Percentiles rank a stretch among this genome's conserved stretches.
Evolutionary conservation across 768 basidiomycete genomes (phyloP).

Genomic region (Lactarius hatsudake): DNA sequence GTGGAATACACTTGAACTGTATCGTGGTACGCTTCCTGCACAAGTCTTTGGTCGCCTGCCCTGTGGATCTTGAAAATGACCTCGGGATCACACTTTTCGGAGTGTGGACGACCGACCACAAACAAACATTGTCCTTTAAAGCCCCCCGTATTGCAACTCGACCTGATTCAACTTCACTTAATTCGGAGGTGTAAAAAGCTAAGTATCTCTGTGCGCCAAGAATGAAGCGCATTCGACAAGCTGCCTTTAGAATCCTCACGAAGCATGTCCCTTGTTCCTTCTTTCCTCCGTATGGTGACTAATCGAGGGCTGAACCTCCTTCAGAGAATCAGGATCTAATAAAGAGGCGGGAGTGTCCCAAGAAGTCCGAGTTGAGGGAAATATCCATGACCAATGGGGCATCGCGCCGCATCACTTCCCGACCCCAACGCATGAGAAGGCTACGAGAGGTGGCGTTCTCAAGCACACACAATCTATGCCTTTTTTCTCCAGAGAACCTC

Average conservation of each 20-base stretch:
- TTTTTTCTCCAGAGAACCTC: constrained; percentile 1
- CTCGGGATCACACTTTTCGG: background rate
- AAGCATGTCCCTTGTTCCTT: constrained; percentile 1
- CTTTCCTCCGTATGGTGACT: background rate
- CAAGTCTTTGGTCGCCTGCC: background rate
- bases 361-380: background rate
- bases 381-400: constrained; percentile 16
- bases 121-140: constrained; percentile 2
- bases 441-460: background rate
- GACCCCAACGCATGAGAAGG: background rate
- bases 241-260: constrained; percentile 2
- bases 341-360: background rate
- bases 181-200: background rate
- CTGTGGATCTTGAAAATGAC: constrained; percentile 9
- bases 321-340: constrained; percentile 12
- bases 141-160: background rate
- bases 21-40: background rate
- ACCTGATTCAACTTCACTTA: background rate
- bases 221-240: constrained; percentile 19
- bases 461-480: constrained; percentile 18
- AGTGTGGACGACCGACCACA: constrained; percentile 11
- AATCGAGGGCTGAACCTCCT: background rate
- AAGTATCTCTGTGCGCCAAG: background rate
- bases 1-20: background rate
- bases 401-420: background rate